Conservation (phyloP, 2,329 filamentous ascomycete genomes). For the Fusarium globosum region DNA sequence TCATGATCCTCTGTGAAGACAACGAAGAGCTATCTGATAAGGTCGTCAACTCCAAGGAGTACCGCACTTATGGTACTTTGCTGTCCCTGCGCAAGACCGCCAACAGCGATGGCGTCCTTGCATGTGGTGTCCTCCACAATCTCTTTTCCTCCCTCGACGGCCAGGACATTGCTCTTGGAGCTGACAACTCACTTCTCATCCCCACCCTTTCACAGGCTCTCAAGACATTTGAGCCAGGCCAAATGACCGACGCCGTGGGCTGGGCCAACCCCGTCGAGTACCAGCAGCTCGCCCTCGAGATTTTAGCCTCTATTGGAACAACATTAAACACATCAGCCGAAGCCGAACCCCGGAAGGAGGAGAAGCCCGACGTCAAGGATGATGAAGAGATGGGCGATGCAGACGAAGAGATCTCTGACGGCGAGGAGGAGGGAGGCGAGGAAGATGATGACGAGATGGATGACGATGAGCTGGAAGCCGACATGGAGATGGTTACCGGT, state of each 20-base stretch:
- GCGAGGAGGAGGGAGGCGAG: constrained; percentile 51
- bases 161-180: constrained; percentile 42
- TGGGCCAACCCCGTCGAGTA: constrained; percentile 58
- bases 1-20: constrained; percentile 70
- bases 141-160: constrained; percentile 60
- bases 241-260: constrained; percentile 48
- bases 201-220: constrained; percentile 52
- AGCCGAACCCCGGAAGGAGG: constrained; percentile 47
- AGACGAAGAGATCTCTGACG: constrained; percentile 52
- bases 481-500: constrained; percentile 73
- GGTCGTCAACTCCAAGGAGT: constrained; percentile 62
- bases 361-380: constrained; percentile 54
- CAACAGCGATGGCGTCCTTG: constrained; percentile 63
- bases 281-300: constrained; percentile 68
- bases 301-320: constrained; percentile 73
- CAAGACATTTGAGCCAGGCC: constrained; percentile 43
- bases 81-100: constrained; percentile 59
- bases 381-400: constrained; percentile 54
- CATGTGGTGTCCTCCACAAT: constrained; percentile 72
- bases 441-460: constrained; percentile 65
- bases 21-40: constrained; percentile 64
- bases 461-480: constrained; percentile 67
- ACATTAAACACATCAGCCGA: constrained; percentile 64
- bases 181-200: constrained; percentile 51
- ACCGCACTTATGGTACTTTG: constrained; percentile 62